Base-by-base conservation (phyloP, 2,329 filamentous ascomycete genomes). In the Berkeleyomyces rouxiae region DNA sequence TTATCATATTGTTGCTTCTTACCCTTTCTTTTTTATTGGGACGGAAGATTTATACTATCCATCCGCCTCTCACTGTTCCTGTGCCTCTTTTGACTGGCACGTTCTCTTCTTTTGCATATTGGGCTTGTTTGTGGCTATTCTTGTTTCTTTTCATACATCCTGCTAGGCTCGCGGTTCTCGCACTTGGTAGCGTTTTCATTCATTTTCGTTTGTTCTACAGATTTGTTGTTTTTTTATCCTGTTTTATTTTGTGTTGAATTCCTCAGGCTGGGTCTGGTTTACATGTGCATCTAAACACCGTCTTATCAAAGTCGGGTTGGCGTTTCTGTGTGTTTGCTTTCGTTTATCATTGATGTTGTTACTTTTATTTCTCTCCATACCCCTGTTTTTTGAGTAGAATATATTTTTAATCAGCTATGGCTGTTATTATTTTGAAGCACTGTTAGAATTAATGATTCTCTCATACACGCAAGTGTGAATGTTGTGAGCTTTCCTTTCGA, bases 171-270 rank as follows among this genome's bases (percentile, higher is more conserved):
- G 11, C 13, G 23, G 39, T 37, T 10, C 36, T 51, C 5, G 31
- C 43, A 42, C 9, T 59, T 31, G 4, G n/a, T 58, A n/a, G 33
- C 46, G 3, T 10, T 43, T 37, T 53, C 16, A 39, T 51, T 61
- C 37, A 4, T 39, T 51, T 61, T 46, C 2, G 39, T 58, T 16
- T 3, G 43, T n/a, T 47, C 31, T 23, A 11, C 36, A 55, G 51
- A n/a, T 43, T 61, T 61, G 61, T 63, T 66, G 66, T 63, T 61
- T 60, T 58, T 57, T 63, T 61, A 63, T 46, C 64, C 62, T 58
- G 62, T 63, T 39, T 60, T 66, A 44, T 57, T 33, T 40, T 33
- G 57, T 63, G 61, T 57, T 58, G 59, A 55, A 47, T 60, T 59
- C 43, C 33, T 39, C n/a, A n/a, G 51, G 51, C 51, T 37, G 31